These are phyloP conservation scores for Petunia hybrid DNA, from an alignment of 305 asterid genomes.

Conservation along the genomic window DNA sequence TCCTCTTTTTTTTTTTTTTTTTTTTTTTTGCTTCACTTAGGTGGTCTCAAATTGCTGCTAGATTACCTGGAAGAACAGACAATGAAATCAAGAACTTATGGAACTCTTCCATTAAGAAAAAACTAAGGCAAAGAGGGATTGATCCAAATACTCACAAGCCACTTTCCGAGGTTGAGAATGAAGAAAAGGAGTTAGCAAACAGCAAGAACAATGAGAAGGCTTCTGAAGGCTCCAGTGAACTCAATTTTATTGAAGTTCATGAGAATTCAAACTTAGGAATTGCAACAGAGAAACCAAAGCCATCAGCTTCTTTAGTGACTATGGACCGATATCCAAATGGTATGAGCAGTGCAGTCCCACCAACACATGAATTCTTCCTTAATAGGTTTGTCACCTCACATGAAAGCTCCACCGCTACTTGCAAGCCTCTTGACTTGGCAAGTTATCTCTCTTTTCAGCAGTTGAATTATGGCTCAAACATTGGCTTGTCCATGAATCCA, in stretches of 20 bases:
- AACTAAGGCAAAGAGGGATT: slow-evolving; percentile 81
- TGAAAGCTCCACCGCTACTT: not conserved
- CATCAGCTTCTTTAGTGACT: slow-evolving; percentile 23
- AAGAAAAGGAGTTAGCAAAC: slow-evolving; percentile 39
- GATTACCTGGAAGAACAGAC: slow-evolving; percentile 91
- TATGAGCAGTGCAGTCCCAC: slow-evolving; percentile 25
- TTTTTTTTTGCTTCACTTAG: too few species aligned
- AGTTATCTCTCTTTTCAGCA: slow-evolving; percentile 63
- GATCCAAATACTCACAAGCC: slow-evolving; percentile 91
- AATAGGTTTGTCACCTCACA: slow-evolving; percentile 31
- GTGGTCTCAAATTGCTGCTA: slow-evolving; percentile 95
- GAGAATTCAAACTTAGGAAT: not conserved
- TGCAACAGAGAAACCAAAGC: not conserved
- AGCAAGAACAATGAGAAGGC: slow-evolving; percentile 49
- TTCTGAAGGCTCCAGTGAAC: slow-evolving; percentile 59
- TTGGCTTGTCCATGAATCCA: slow-evolving; percentile 53
- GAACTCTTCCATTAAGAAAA: slow-evolving; percentile 94
- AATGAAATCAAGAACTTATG: slow-evolving; percentile 92
- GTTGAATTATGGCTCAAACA: slow-evolving; percentile 40
- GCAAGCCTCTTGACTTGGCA: slow-evolving; percentile 39
- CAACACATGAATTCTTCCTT: slow-evolving; percentile 74
- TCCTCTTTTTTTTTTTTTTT: not conserved
- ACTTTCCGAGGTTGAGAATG: slow-evolving; percentile 59
- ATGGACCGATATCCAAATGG: slow-evolving; percentile 31
- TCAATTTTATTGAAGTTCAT: slow-evolving; percentile 45